A percentile compares a stretch with the other conserved stretches of the same genome.
phyloP scores from a whole-genome alignment of 2,329 filamentous ascomycete species.

The Fusarium pseudoanthophilum region DNA sequence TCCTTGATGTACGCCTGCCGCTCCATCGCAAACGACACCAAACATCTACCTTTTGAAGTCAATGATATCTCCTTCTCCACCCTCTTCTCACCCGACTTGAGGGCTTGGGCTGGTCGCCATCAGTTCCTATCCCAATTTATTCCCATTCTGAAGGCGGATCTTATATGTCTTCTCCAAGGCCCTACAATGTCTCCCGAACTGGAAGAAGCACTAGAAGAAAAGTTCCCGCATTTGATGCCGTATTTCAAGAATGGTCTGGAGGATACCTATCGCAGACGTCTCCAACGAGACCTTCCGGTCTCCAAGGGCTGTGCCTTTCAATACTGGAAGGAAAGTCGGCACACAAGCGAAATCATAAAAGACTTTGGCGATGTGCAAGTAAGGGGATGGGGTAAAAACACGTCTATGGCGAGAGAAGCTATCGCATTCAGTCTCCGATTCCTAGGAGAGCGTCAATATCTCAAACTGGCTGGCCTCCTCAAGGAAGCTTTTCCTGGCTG shows the following conservation, averaged over 20 bases:
- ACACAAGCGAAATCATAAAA: not conserved
- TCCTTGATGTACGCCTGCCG: conserved; percentile 1
- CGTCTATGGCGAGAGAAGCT: not conserved
- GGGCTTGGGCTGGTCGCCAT: not conserved
- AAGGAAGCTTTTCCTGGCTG: not conserved
- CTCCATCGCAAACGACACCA: not conserved
- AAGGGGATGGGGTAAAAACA: not conserved
- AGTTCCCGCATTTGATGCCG: not conserved
- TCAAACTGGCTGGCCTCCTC: not conserved
- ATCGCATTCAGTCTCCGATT: not conserved
- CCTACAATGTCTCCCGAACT: not conserved
- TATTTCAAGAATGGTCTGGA: not conserved
- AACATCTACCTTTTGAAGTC: not conserved
- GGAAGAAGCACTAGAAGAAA: not conserved
- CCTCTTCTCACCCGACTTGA: not conserved
- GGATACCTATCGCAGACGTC: not conserved
- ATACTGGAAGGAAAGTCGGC: not conserved
- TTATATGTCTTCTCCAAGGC: not conserved
- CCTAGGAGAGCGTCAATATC: not conserved
- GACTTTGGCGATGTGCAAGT: accelerated
- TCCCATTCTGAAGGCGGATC: not conserved
- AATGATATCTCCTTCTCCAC: conserved; percentile 2
- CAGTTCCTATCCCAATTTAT: not conserved
- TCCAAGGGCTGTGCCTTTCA: not conserved
- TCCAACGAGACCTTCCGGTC: not conserved